Conservation (phyloP, 2,329 filamentous ascomycete genomes). For the Colletotrichum abscissum region DNA sequence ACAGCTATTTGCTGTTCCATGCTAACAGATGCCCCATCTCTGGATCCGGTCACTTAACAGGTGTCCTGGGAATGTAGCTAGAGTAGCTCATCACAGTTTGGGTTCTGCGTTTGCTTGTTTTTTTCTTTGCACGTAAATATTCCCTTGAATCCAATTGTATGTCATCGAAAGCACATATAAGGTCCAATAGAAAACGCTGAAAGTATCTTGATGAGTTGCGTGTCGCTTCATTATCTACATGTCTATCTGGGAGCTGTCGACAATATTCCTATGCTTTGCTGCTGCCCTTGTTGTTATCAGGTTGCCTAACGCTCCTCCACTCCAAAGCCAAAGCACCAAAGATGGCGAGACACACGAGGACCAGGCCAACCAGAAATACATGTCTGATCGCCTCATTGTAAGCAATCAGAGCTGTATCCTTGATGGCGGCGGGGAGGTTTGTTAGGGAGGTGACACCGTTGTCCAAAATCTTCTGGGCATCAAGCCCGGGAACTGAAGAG, state of each 20-base stretch:
- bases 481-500: constrained; percentile 46
- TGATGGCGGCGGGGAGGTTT: not conserved
- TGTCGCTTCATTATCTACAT: not conserved
- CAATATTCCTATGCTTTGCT: not conserved
- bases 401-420: constrained; percentile 43
- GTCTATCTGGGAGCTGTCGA: no score
- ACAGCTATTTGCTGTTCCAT: no score
- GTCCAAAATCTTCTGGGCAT: constrained; percentile 44
- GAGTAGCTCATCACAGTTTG: no score
- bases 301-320: constrained; percentile 55
- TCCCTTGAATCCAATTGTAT: no score
- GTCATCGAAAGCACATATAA: no score
- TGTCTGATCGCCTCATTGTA: constrained; percentile 67
- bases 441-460: constrained; percentile 47
- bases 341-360: constrained; percentile 59
- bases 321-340: constrained; percentile 64
- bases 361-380: constrained; percentile 66
- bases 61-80: no score
- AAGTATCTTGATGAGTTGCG: not conserved
- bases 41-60: no score
- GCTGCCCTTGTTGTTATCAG: not conserved
- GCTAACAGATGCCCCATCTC: not conserved
- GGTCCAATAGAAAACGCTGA: not conserved
- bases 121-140: no score
- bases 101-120: no score